phyloP scores from a whole-genome alignment of 257 asterid species.

The Fraxinus anomala region DNA sequence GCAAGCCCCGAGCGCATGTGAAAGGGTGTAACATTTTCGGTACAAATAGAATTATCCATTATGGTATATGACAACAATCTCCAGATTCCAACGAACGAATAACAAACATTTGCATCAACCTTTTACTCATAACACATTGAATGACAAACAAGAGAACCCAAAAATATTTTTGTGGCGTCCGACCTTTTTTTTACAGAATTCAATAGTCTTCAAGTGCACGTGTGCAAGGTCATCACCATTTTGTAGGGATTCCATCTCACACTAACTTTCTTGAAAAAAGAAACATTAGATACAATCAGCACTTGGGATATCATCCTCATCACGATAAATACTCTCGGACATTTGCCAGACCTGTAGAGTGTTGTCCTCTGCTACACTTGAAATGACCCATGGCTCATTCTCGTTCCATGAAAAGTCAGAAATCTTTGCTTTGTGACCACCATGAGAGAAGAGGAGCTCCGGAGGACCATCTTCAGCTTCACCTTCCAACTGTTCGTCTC shows the following conservation, averaged over 20 bases:
- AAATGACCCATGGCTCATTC: slow-evolving; percentile 81
- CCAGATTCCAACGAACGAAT: too few species aligned
- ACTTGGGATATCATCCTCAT: slow-evolving; percentile 52
- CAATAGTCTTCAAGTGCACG: not conserved
- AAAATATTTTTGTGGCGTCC: not conserved
- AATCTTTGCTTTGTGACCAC: slow-evolving; percentile 91
- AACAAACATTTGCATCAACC: not conserved
- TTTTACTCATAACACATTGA: not conserved
- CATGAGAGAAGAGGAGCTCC: slow-evolving; percentile 93
- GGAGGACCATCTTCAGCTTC: slow-evolving; percentile 99
- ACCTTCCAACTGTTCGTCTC: slow-evolving; percentile 96
- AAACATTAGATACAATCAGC: slow-evolving; percentile 26
- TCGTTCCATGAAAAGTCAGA: slow-evolving; percentile 96
- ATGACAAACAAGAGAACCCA: not conserved
- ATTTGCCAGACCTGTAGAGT: slow-evolving; percentile 89
- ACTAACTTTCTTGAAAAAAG: not conserved
- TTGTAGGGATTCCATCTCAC: not conserved
- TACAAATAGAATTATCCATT: too few species aligned
- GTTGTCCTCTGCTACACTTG: slow-evolving; percentile 96
- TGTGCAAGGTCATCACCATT: slow-evolving; percentile 9
- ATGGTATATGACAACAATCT: too few species aligned
- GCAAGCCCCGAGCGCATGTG: too few species aligned
- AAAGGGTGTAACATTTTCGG: too few species aligned
- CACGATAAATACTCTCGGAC: slow-evolving; percentile 84
- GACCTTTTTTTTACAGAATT: not conserved